Evolutionary conservation across 1,284 basidiomycete species (phyloP).

Genomic region (Serendipita sp.): DNA sequence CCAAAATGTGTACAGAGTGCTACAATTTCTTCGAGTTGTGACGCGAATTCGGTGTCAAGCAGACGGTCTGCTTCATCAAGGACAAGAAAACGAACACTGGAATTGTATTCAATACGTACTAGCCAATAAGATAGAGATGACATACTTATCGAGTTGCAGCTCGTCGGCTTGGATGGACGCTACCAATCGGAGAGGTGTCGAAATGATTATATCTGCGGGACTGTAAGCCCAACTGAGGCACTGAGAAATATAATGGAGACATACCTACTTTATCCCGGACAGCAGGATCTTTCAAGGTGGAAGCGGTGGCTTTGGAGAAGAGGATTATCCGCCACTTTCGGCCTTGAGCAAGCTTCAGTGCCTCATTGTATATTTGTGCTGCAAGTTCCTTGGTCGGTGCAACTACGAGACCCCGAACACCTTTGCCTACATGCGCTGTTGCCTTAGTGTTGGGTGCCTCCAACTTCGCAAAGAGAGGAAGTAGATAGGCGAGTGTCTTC

Average conservation of each 20-base stretch:
- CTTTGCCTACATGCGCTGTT: constrained; percentile 31
- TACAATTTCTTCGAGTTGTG: constrained; percentile 81
- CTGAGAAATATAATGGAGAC: constrained; percentile 1
- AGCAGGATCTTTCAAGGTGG: constrained; percentile 50
- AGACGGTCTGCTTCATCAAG: constrained; percentile 88
- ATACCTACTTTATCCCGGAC: constrained; percentile 60
- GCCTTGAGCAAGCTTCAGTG: constrained; percentile 66
- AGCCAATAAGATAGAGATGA: constrained; percentile 12
- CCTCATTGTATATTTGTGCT: constrained; percentile 90
- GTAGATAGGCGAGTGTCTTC: constrained; percentile 81
- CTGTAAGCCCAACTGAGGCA: constrained; percentile 19
- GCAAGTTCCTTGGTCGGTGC: constrained; percentile 95
- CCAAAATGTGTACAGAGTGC: constrained; percentile 60
- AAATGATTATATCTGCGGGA: constrained; percentile 52
- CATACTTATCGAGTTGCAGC: constrained; percentile 60
- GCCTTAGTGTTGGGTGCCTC: constrained; percentile 40
- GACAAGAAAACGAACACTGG: constrained; percentile 67
- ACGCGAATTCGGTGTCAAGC: constrained; percentile 76
- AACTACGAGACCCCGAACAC: constrained; percentile 68
- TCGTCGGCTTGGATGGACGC: constrained; percentile 53
- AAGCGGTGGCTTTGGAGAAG: constrained; percentile 75
- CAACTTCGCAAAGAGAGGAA: constrained; percentile 63
- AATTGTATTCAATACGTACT: not conserved
- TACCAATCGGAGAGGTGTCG: constrained; percentile 67
- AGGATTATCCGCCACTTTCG: constrained; percentile 74